Evolutionary conservation across 495 filamentous ascomycete genomes (phyloP), one percentile per base, ranked within the genome.

Genomic region (Astrothelium macrocarpum): DNA sequence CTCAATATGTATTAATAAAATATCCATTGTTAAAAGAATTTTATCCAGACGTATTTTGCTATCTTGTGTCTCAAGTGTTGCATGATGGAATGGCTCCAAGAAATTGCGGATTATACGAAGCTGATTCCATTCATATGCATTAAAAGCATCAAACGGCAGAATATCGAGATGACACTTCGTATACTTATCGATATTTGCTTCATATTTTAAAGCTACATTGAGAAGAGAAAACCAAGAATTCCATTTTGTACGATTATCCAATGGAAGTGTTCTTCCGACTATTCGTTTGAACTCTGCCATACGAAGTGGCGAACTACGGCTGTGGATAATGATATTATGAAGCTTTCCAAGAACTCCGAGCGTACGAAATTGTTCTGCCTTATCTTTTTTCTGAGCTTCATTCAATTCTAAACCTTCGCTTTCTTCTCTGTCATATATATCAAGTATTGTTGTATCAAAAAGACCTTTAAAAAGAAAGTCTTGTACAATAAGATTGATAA

Each of bases 201-300:
- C 20, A 20, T 49, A 49, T 18, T 9, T 3, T 9, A 49, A 20
- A 49, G 45, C 45, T 3, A 49, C 45, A 9, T 49, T 23, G 4
- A 49, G 45, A 49, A 49, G 45, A 20, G 7, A 10, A 14, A 10
- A 49, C 45, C 20, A 49, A 49, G 45, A 49, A 49, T 49, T 49
- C 45, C 45, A 49, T 49, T 18, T 49, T 20, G 45, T 49, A 49
- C 45, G 20, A 23, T 49, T 49, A 49, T 49, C 45, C 45, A 49
- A 49, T 49, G 45, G 45, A 3, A 49, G 3, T 20, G 20, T 49
- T 49, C 45, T 49, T 49, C 45, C 45, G 20, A 23, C 45, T 10
- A 49, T 14, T 49, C 20, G 45, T 20, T 49, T 49, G 20, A 49
- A 49, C 7, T 49, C 20, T 10, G 45, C 45, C 20, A 49, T 20